phyloP scores from a whole-genome alignment of 257 asterid genomes.

The Rehmannia glutinosa region DNA sequence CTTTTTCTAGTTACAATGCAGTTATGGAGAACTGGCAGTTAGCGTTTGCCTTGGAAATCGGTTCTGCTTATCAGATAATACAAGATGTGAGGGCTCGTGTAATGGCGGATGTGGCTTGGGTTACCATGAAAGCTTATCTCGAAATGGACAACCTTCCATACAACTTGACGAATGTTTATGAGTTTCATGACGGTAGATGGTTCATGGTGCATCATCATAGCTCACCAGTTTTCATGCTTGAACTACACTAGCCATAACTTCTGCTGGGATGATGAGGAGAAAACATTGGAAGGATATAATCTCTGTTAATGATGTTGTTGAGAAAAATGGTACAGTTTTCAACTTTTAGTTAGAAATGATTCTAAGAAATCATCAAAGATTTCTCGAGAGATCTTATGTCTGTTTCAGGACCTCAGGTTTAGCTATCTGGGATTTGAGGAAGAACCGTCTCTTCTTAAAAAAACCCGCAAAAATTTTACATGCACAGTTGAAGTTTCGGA shows the following conservation, averaged over 20 bases:
- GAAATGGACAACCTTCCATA: slow-evolving; percentile 41
- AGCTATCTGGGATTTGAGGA: background rate
- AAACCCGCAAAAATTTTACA: background rate
- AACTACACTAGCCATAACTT: slow-evolving; percentile 42
- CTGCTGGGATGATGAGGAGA: slow-evolving; percentile 32
- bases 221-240: slow-evolving; percentile 41
- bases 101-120: slow-evolving; percentile 67
- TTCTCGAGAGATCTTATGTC: background rate
- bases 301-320: slow-evolving; percentile 12
- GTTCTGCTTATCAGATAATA: slow-evolving; percentile 45
- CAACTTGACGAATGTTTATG: slow-evolving; percentile 54
- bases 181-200: slow-evolving; percentile 70
- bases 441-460: background rate
- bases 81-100: slow-evolving; percentile 69
- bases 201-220: slow-evolving; percentile 82
- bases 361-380: slow-evolving; percentile 3
- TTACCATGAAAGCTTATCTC: slow-evolving; percentile 71
- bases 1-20: slow-evolving; percentile 44
- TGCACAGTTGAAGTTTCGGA: background rate
- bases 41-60: slow-evolving; percentile 67
- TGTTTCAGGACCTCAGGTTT: background rate
- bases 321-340: slow-evolving; percentile 41
- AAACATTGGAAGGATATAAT: slow-evolving; percentile 9
- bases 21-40: slow-evolving; percentile 79
- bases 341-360: slow-evolving; percentile 24